Conservation (phyloP, 2,329 filamentous ascomycete genomes). For the Periconia sp. region DNA sequence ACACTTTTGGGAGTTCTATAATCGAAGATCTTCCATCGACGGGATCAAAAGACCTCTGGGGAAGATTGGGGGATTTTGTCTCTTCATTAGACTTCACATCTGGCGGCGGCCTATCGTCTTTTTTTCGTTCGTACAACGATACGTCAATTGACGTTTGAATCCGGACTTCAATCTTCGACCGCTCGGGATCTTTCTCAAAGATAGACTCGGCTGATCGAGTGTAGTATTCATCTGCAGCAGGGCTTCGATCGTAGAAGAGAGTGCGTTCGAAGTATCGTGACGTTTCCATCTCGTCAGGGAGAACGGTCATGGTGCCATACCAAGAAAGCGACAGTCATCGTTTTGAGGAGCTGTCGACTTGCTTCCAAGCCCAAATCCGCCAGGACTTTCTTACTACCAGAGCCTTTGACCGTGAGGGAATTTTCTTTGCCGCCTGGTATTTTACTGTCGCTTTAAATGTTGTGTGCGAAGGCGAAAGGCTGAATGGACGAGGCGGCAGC, state of each 20-base stretch:
- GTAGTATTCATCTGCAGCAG: conserved; percentile 21
- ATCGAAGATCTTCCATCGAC: too few relatives aligned
- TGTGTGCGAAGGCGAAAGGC: conserved; percentile 4
- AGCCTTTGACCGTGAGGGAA: neutral
- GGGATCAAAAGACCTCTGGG: too few relatives aligned
- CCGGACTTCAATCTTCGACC: conserved; percentile 17
- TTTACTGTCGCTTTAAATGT: neutral
- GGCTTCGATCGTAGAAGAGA: conserved; percentile 20
- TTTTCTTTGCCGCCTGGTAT: too few relatives aligned
- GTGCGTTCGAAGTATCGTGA: conserved; percentile 22
- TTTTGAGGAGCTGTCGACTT: too few relatives aligned
- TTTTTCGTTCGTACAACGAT: conserved; percentile 2
- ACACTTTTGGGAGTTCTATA: too few relatives aligned
- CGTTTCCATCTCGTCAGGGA: conserved; percentile 17
- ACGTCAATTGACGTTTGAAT: conserved; percentile 12
- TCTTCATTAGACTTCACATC: neutral
- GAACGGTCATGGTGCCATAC: too few relatives aligned
- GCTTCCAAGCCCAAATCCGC: too few relatives aligned
- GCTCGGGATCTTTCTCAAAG: conserved; percentile 15
- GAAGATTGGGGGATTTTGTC: neutral
- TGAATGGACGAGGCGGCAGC: conserved; percentile 1
- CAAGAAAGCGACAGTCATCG: too few relatives aligned
- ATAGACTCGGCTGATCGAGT: conserved; percentile 14
- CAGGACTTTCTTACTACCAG: neutral
- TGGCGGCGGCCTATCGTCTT: neutral